Conservation (phyloP, 2,329 filamentous ascomycete genomes). For the Colletotrichum lupini region DNA sequence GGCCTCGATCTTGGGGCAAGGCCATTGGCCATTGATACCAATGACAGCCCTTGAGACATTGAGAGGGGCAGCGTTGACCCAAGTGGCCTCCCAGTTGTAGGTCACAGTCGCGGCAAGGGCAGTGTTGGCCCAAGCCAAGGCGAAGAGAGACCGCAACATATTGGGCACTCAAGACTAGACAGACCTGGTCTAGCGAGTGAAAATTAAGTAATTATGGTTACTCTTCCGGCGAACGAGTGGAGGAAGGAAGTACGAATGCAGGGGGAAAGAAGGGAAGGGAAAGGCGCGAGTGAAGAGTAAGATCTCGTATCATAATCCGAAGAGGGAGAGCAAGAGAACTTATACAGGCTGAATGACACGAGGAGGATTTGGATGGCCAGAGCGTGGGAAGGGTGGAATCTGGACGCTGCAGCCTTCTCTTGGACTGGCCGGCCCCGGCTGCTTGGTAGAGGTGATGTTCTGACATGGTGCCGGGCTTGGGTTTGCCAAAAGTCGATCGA, state of each 20-base stretch:
- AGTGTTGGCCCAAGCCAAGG: conserved; percentile 38
- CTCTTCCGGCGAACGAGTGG: conserved; percentile 28
- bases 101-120: conserved; percentile 46
- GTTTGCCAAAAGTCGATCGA: conserved; percentile 11
- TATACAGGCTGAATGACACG: conserved; percentile 15
- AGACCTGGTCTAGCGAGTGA: conserved; percentile 7
- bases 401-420: not conserved
- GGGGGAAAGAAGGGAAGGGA: not conserved
- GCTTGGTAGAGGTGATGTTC: conserved; percentile 29
- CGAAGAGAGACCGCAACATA: conserved; percentile 23
- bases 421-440: conserved; percentile 9
- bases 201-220: not conserved
- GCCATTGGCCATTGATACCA: conserved; percentile 72
- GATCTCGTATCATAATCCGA: not conserved
- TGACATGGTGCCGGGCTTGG: conserved; percentile 22
- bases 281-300: conserved; percentile 5
- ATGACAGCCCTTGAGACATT: conserved; percentile 50
- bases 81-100: conserved; percentile 52
- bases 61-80: conserved; percentile 52
- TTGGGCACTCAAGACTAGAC: conserved; percentile 9
- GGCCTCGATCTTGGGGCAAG: conserved; percentile 66
- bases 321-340: conserved; percentile 2
- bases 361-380: conserved; percentile 10
- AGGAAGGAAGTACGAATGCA: conserved; percentile 14
- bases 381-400: not conserved